Base-by-base conservation (phyloP, 805 yeast species). In the Metschnikowia anglica region DNA sequence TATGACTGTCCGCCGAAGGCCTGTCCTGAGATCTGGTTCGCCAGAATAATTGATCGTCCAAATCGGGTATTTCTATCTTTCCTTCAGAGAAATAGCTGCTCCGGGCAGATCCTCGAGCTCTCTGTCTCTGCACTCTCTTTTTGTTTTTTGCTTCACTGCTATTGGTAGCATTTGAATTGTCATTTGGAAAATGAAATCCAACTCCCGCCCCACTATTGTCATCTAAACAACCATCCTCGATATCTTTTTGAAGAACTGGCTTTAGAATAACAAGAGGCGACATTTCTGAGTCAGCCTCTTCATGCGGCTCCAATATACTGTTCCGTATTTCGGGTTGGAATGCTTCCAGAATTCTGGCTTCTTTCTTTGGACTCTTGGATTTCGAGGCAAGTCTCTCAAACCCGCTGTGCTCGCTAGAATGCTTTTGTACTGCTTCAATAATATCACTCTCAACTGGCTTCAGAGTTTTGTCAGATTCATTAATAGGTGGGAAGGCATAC, bases 21-120 rank as follows among this genome's bases (percentile, higher is more conserved):
- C 18, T 16, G 16, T 21, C 21, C 17, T n/a, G n/a, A n/a, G n/a
- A n/a, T n/a, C n/a, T n/a, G n/a, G 34, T 35, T 18, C 30, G 30
- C 45, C 41, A 37, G 21, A 37, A 32, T 13, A 20, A 9, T 17
- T 37, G 20, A 17, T 62, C 65, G 23, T 56, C 55, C 19, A 70
- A 54, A 35, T 68, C 67, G 0, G 76, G 75, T 17, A 71, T 71
- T 41, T 69, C 72, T 16, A 71, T 71, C 39, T 67, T 72, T 4
- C 73, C 74, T 12, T 50, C 42, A 3, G 53, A 44, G n/a, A 39
- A 39, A 9, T 41, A 39, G 26, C 41, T 38, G 25, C 41, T 15
- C 33, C 37, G 10, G 52, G 43, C 23, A 18, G 43, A 27, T 35
- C 45, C 42, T 52, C 51, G 19, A 36, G 30, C 39, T 20, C 51